These are phyloP conservation scores for Uronychia binucleata DNA, from an alignment of 73 alveolate genomes.

Conservation along the genomic window DNA sequence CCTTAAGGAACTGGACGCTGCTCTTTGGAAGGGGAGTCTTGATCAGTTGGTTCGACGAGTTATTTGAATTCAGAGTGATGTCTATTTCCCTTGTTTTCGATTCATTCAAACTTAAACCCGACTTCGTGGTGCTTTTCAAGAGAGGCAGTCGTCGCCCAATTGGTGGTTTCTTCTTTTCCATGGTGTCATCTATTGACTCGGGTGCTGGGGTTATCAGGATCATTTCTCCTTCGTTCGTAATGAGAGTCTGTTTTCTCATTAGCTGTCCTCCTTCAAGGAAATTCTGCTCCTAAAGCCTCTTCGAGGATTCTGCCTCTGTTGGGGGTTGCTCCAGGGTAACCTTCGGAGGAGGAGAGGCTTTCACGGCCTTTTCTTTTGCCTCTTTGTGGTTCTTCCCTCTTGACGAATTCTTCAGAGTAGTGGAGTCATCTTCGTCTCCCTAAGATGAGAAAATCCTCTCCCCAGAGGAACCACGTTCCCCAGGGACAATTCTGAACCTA, in stretches of 20 bases:
- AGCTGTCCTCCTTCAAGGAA: background rate
- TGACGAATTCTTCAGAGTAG: background rate
- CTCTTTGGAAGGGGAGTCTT: background rate
- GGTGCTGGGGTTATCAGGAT: background rate
- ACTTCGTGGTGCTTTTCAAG: background rate
- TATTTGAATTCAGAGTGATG: background rate
- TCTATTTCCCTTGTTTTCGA: background rate
- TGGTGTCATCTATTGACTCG: background rate
- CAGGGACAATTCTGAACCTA: background rate
- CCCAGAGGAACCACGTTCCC: background rate
- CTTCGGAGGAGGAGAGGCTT: background rate
- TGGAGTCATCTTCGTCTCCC: background rate
- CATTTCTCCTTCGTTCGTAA: background rate
- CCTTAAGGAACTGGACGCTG: background rate
- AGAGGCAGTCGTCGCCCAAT: background rate
- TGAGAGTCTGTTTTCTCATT: background rate
- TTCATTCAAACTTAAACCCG: background rate
- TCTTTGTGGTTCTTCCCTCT: background rate
- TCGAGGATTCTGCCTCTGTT: background rate
- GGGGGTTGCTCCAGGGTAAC: background rate
- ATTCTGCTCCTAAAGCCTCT: background rate
- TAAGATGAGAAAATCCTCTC: background rate
- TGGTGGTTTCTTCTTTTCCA: background rate
- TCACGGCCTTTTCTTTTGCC: background rate
- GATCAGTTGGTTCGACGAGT: background rate